phyloP scores from a whole-genome alignment of 768 basidiomycete genomes.

The Boletus pseudopeckii region DNA sequence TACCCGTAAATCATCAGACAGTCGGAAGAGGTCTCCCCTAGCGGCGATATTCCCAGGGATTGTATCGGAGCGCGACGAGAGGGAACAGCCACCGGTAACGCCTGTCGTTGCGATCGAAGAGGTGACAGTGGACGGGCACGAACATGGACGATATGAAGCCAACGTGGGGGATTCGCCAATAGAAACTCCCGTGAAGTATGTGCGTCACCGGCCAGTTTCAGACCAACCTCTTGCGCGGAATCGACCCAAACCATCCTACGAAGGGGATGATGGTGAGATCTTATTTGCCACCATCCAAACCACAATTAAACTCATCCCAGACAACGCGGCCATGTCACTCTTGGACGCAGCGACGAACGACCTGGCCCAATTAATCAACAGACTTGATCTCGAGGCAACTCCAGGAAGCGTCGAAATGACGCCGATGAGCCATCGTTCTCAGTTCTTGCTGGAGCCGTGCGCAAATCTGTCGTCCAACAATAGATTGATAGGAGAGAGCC shows the following conservation, averaged over 20 bases:
- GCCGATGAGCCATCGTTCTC: constrained; percentile 34
- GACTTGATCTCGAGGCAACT: constrained; percentile 79
- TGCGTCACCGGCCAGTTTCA: constrained; percentile 55
- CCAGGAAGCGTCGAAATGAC: constrained; percentile 53
- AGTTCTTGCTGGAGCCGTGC: constrained; percentile 13
- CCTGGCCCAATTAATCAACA: constrained; percentile 71
- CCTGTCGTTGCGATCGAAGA: constrained; percentile 46
- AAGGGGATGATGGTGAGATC: constrained; percentile 44
- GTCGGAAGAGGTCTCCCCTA: constrained; percentile 51
- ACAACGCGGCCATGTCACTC: constrained; percentile 57
- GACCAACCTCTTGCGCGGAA: constrained; percentile 55
- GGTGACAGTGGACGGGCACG: constrained; percentile 53
- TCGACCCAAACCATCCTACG: constrained; percentile 48
- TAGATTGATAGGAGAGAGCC: constrained; percentile 32
- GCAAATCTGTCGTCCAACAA: constrained; percentile 34
- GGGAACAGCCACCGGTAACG: not conserved
- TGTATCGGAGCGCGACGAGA: constrained; percentile 12
- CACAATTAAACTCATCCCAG: constrained; percentile 6
- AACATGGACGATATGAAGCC: not conserved
- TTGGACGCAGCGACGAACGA: constrained; percentile 81
- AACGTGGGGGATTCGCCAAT: not conserved
- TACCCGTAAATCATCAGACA: constrained; percentile 47
- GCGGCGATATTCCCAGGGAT: constrained; percentile 57
- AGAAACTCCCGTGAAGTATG: constrained; percentile 38
- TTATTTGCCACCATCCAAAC: not conserved